phyloP scores from a whole-genome alignment of 2,329 filamentous ascomycete genomes.

The Fusarium subtropicale region DNA sequence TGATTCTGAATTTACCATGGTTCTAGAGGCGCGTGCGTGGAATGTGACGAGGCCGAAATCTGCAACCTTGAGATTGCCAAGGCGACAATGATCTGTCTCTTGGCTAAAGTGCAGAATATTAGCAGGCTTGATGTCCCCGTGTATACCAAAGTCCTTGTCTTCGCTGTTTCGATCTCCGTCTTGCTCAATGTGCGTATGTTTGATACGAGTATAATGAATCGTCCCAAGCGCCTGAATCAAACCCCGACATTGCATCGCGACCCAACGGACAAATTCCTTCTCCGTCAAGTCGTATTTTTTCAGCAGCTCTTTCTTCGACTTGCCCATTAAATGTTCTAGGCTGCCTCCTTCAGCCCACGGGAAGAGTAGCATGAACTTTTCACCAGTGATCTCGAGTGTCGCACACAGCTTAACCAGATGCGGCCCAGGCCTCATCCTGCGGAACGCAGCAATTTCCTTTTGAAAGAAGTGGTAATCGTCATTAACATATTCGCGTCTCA shows the following conservation, averaged over 20 bases:
- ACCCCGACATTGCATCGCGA: not conserved
- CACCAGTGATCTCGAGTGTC: not conserved
- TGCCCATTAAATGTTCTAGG: not conserved
- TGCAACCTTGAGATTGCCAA: not conserved
- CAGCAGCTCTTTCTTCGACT: not conserved
- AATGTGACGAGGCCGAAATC: slow-evolving; percentile 8
- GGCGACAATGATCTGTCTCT: fast-evolving
- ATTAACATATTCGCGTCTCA: not conserved
- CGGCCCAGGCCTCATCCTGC: not conserved
- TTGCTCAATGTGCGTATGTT: not conserved
- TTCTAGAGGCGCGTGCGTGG: not conserved
- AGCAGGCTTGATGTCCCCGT: slow-evolving; percentile 1
- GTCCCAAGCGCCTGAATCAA: not conserved
- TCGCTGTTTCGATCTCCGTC: fast-evolving
- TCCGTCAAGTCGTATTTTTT: fast-evolving
- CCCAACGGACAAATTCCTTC: not conserved
- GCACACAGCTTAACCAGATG: not conserved
- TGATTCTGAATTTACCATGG: fast-evolving
- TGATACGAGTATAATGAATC: not conserved
- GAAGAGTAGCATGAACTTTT: slow-evolving; percentile 2
- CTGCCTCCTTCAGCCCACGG: slow-evolving; percentile 5
- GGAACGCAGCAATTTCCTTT: not conserved
- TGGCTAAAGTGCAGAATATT: slow-evolving; percentile 3
- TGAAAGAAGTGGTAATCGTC: not conserved
- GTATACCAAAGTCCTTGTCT: not conserved